phyloP scores from a whole-genome alignment of 768 basidiomycete species.

The Xanthoconium purpureum region DNA sequence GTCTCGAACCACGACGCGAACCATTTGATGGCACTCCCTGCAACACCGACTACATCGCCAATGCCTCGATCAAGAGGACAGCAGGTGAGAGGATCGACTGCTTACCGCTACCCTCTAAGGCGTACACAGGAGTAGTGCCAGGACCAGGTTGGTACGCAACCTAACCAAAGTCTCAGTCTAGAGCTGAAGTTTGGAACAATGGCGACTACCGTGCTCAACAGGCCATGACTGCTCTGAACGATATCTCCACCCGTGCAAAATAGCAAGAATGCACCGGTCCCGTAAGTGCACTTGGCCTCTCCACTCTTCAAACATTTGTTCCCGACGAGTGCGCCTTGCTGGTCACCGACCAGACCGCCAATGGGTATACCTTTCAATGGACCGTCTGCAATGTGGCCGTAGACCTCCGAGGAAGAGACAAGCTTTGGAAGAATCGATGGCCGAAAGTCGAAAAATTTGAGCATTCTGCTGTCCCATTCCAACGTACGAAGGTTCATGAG shows the following conservation, averaged over 20 bases:
- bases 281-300: slow-evolving; percentile 97
- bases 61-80: not conserved
- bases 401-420: slow-evolving; percentile 89
- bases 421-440: slow-evolving; percentile 77
- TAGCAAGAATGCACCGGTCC: slow-evolving; percentile 93
- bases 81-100: slow-evolving; percentile 3
- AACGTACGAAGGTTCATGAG: slow-evolving; percentile 81
- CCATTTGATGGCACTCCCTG: slow-evolving; percentile 95
- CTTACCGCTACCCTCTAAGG: slow-evolving; percentile 91
- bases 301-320: slow-evolving; percentile 92
- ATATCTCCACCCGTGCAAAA: slow-evolving; percentile 91
- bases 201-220: slow-evolving; percentile 75
- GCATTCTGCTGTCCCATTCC: slow-evolving; percentile 76
- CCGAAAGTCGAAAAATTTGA: slow-evolving; percentile 85
- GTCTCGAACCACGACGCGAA: slow-evolving; percentile 20
- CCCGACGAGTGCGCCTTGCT: slow-evolving; percentile 94
- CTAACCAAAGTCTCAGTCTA: slow-evolving; percentile 35
- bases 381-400: slow-evolving; percentile 72
- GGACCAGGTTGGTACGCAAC: slow-evolving; percentile 89
- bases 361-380: slow-evolving; percentile 75
- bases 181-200: not conserved
- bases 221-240: slow-evolving; percentile 79
- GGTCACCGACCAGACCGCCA: slow-evolving; percentile 94
- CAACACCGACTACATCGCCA: slow-evolving; percentile 69
- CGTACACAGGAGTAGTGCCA: slow-evolving; percentile 77